phyloP scores from a whole-genome alignment of 495 filamentous ascomycete genomes.

The Xylaria scruposa region DNA sequence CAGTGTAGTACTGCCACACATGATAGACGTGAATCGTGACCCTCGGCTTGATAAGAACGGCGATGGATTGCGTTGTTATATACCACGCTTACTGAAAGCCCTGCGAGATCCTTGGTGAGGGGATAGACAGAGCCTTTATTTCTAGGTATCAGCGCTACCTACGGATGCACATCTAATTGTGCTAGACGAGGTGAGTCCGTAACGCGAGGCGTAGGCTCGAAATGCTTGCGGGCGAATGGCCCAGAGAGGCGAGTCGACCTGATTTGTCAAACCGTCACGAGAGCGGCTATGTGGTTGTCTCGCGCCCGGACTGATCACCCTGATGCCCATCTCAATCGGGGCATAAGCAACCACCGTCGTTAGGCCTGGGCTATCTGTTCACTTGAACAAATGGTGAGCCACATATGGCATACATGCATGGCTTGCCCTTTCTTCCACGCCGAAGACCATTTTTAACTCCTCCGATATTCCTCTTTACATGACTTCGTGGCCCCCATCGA shows the following conservation, averaged over 20 bases:
- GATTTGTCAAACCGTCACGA: background rate
- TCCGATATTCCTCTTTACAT: constrained; percentile 38
- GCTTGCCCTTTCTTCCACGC: constrained; percentile 15
- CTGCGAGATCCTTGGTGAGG: background rate
- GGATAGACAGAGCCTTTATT: constrained; percentile 38
- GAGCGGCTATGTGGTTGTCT: constrained; percentile 23
- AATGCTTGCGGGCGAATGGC: constrained; percentile 3
- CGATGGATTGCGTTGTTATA: background rate
- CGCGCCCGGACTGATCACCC: constrained; percentile 26
- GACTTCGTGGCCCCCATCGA: constrained; percentile 43
- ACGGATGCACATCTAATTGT: constrained; percentile 26
- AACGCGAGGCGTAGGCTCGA: constrained; percentile 24
- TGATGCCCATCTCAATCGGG: constrained; percentile 26
- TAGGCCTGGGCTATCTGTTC: constrained; percentile 23
- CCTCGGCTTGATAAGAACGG: background rate
- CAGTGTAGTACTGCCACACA: background rate
- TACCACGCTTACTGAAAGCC: background rate
- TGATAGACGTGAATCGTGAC: background rate
- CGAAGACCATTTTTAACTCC: constrained; percentile 21
- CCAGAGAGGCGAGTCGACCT: background rate
- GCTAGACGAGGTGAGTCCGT: constrained; percentile 24
- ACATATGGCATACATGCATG: constrained; percentile 19
- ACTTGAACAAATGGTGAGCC: constrained; percentile 28
- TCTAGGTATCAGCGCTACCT: constrained; percentile 37
- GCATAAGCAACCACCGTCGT: constrained; percentile 20